Percentiles rank a stretch among this genome's conserved stretches.
Evolutionary conservation across 2,329 filamentous ascomycete species (phyloP).

Genomic region (Ramichloridium luteum): DNA sequence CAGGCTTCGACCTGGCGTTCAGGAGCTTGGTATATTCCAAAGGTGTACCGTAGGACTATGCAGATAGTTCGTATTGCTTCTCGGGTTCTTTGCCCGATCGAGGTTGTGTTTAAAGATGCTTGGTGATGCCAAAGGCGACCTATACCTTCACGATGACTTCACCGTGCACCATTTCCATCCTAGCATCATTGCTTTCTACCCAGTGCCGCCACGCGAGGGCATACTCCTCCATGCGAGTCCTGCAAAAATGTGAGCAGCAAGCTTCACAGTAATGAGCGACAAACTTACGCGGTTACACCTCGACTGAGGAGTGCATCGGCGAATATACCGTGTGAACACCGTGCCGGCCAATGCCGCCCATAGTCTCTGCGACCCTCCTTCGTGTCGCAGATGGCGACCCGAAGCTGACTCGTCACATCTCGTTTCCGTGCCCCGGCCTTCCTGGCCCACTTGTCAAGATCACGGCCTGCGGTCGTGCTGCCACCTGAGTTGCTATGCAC

Average conservation of each 20-base stretch:
- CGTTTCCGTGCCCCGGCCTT: neutral
- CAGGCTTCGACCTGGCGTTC: no score
- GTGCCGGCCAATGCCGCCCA: neutral
- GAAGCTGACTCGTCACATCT: neutral
- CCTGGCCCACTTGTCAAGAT: neutral
- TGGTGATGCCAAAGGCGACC: no score
- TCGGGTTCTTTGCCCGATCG: no score
- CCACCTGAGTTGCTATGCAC: neutral
- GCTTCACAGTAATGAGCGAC: no score
- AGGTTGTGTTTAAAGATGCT: no score
- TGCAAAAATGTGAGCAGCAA: no score
- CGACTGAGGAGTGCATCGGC: no score
- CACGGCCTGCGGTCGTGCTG: neutral
- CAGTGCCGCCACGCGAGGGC: neutral
- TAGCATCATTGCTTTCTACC: neutral
- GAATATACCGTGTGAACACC: neutral
- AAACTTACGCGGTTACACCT: no score
- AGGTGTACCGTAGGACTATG: no score
- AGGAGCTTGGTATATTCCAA: no score
- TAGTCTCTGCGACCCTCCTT: neutral
- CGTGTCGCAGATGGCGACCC: neutral
- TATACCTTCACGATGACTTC: no score
- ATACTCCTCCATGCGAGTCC: neutral
- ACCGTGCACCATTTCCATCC: neutral
- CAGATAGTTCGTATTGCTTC: no score